Base-by-base conservation (phyloP, 352 stramenopile species). In the Phytophthora tubulina region DNA sequence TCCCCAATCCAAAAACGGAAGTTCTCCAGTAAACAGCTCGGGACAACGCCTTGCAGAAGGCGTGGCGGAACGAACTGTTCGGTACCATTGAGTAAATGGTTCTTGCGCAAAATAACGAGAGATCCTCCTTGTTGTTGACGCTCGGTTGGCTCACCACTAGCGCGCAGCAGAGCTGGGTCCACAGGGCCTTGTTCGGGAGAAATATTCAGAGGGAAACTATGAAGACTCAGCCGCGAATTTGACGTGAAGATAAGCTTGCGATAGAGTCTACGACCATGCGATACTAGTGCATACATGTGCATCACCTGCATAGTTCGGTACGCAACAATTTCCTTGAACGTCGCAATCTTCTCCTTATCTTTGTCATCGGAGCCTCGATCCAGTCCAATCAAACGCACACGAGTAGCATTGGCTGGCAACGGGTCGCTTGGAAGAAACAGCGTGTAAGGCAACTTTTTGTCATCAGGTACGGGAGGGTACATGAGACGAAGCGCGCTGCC, bases 311-410 rank as follows among this genome's bases (percentile, higher is more conserved):
- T 82, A 14, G 77, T 63, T 48, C 97, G 86, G 61, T 97, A 98
- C 5, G 99, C 95, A 14, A 99, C 82, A 45, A 99, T 92, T 81
- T 99, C 98, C 69, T 99, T 99, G 51, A 99, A 94, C 0, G 97
- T 99, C 27, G 80, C 66, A 36, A 95, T 82, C 48, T 90, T 91
- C 33, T 96, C 85, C 15, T 82, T 86, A 33, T 93, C 85, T 59
- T 92, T 92, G 39, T 94, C 88, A 64, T 91, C 88, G 17, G 78
- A 82, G 3, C 88, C 85, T 63, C 86, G 68, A 35, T 96, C 87
- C 9, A 92, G 75, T 0, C 85, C 90, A 32, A 96, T 72, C 14
- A 96, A 61, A 21, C 73, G 74, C 6, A 96, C 85, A 2, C 73
- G 61, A 31, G 56, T 79, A n/a, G 86, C 79, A 52, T 74, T 75